Evolutionary conservation across 164 flowering plant species (phyloP).

Genomic region (Berberis thunbergii): DNA sequence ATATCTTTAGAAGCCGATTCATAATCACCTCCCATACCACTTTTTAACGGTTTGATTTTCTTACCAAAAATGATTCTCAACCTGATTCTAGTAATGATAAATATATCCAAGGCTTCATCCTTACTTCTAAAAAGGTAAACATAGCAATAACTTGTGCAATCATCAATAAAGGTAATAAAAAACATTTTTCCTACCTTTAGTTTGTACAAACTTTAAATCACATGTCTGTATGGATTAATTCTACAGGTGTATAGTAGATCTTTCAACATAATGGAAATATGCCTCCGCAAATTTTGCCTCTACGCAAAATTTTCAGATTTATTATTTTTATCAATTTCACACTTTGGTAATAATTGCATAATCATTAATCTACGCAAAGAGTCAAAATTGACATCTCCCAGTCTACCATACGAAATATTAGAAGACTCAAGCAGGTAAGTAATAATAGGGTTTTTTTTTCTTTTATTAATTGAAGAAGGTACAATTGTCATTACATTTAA

Average conservation of each 20-base stretch:
- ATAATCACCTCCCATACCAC: constrained; percentile 16
- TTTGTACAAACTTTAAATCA: constrained; percentile 7
- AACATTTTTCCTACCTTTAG: constrained; percentile 8
- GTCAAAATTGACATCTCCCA: constrained; percentile 2
- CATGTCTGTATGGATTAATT: constrained; percentile 5
- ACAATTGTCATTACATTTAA: neutral
- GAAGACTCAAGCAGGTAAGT: neutral
- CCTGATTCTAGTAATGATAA: constrained; percentile 1
- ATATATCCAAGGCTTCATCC: constrained; percentile 3
- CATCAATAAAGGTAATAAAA: constrained; percentile 12
- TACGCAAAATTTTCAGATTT: constrained; percentile 1
- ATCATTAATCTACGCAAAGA: neutral
- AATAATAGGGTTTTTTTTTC: neutral
- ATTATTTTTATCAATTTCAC: neutral
- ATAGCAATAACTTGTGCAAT: neutral
- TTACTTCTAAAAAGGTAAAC: constrained; percentile 1
- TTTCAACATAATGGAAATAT: neutral
- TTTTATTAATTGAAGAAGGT: neutral
- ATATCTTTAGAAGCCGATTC: neutral
- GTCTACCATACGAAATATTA: neutral
- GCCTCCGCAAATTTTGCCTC: neutral
- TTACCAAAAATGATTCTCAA: constrained; percentile 9
- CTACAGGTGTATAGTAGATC: neutral
- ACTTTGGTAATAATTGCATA: neutral
- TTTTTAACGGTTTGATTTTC: constrained; percentile 6